Percentiles rank a stretch among this genome's conserved stretches.
phyloP scores from a whole-genome alignment of 2,329 filamentous ascomycete genomes.

The Arthrobotrys pseudoclavata region DNA sequence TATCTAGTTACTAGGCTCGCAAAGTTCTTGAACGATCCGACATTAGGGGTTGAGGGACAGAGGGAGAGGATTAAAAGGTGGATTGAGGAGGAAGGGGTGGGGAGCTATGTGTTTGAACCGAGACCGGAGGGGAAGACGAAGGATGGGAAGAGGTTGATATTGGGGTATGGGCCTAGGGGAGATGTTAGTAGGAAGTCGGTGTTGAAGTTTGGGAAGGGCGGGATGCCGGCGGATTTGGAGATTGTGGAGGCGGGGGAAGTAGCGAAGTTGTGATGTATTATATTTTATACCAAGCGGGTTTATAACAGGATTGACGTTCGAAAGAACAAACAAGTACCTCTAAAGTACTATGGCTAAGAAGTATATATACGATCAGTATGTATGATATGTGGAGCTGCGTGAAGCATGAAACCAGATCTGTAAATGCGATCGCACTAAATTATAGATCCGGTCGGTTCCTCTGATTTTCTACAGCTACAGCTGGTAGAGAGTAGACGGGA shows the following conservation, averaged over 20 bases:
- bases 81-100: slow-evolving; percentile 70
- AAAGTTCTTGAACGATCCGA: slow-evolving; percentile 69
- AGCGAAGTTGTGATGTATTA: slow-evolving; percentile 52
- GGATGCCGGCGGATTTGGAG: slow-evolving; percentile 70
- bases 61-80: slow-evolving; percentile 68
- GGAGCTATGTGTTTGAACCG: slow-evolving; percentile 74
- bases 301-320: too few species aligned
- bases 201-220: slow-evolving; percentile 70
- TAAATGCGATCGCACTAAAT: neutral
- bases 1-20: slow-evolving; percentile 76
- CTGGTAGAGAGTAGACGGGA: too few species aligned
- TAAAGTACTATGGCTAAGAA: too few species aligned
- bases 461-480: too few species aligned
- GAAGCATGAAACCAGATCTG: too few species aligned
- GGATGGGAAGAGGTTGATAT: slow-evolving; percentile 69
- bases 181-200: slow-evolving; percentile 74
- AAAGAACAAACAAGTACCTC: too few species aligned
- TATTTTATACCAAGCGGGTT: neutral
- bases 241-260: slow-evolving; percentile 70
- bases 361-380: too few species aligned
- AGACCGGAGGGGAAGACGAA: slow-evolving; percentile 68
- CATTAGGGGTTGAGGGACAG: slow-evolving; percentile 64
- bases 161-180: slow-evolving; percentile 72
- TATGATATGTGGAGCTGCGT: too few species aligned
- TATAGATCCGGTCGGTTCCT: too few species aligned